Evolutionary conservation across 257 asterid species (phyloP).

Genomic region (Petrea volubilis): DNA sequence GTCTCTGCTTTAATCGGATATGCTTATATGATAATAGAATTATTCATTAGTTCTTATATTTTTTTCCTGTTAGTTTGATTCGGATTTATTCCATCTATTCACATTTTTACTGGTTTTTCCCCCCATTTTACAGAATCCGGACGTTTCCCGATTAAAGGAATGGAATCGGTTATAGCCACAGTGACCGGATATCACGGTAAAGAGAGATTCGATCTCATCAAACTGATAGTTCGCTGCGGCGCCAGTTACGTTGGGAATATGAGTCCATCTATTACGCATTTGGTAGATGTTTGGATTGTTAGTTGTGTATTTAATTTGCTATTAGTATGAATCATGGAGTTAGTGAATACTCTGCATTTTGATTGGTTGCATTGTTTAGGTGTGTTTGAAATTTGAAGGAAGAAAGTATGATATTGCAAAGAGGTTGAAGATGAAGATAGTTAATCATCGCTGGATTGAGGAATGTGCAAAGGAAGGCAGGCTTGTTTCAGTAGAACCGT

Average conservation of each 20-base stretch:
- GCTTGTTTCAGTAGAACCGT: slow-evolving; percentile 62
- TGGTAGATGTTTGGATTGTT: slow-evolving; percentile 38
- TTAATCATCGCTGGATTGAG: slow-evolving; percentile 92
- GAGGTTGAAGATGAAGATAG: slow-evolving; percentile 43
- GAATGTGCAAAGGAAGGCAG: slow-evolving; percentile 68
- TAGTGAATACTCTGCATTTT: slow-evolving; percentile 1
- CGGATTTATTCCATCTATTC: neutral
- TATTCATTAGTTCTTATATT: neutral
- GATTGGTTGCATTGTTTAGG: slow-evolving; percentile 36
- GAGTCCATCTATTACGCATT: slow-evolving; percentile 46
- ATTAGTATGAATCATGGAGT: neutral
- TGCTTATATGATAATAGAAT: neutral
- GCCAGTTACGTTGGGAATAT: slow-evolving; percentile 54
- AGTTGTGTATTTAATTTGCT: neutral
- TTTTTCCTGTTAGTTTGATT: neutral
- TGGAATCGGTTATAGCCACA: slow-evolving; percentile 68
- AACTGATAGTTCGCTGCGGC: slow-evolving; percentile 44
- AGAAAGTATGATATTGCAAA: slow-evolving; percentile 58
- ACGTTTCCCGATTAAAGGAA: slow-evolving; percentile 41
- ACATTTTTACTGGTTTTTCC: neutral
- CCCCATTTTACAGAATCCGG: slow-evolving; percentile 10
- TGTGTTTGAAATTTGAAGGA: slow-evolving; percentile 55
- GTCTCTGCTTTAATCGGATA: neutral
- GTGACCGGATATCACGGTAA: slow-evolving; percentile 50
- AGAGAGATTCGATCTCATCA: slow-evolving; percentile 51